phyloP scores from a whole-genome alignment of 1,139 yeast species.

The Pichia norvegensis region DNA sequence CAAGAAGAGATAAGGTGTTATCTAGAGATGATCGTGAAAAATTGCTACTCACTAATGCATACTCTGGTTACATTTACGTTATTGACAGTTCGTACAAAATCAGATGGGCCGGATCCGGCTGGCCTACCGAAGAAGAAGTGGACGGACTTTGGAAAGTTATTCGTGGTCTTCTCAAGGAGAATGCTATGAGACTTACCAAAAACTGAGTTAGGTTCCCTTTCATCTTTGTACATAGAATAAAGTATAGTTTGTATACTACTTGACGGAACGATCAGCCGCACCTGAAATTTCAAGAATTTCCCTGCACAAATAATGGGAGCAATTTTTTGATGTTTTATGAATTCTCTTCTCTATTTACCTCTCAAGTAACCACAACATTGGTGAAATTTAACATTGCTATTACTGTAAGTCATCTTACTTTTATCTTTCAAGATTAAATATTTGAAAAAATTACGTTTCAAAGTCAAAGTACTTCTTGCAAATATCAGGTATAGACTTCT shows the following conservation, averaged over 20 bases:
- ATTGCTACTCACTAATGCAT: slow-evolving; percentile 62
- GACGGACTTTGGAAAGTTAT: slow-evolving; percentile 62
- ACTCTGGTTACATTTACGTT: slow-evolving; percentile 77
- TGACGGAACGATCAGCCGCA: too few species aligned
- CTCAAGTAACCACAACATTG: neutral
- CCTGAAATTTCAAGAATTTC: neutral
- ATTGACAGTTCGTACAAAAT: slow-evolving; percentile 67
- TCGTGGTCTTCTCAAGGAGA: slow-evolving; percentile 37
- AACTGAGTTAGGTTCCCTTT: neutral
- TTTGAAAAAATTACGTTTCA: neutral
- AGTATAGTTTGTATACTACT: too few species aligned
- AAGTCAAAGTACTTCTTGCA: neutral
- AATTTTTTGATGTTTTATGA: too few species aligned
- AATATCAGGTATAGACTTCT: slow-evolving; percentile 1
- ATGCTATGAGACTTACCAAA: slow-evolving; percentile 8
- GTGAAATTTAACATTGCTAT: neutral
- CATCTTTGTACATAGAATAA: neutral
- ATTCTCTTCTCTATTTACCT: neutral
- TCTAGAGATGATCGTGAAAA: slow-evolving; percentile 48
- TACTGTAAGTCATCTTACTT: neutral
- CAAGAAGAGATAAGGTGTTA: slow-evolving; percentile 55
- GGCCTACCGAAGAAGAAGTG: slow-evolving; percentile 56
- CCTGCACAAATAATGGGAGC: neutral
- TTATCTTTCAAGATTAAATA: neutral
- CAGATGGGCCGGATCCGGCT: slow-evolving; percentile 91